Conservation (phyloP, 805 yeast species). For the Myxozyma vanderwaltii region DNA sequence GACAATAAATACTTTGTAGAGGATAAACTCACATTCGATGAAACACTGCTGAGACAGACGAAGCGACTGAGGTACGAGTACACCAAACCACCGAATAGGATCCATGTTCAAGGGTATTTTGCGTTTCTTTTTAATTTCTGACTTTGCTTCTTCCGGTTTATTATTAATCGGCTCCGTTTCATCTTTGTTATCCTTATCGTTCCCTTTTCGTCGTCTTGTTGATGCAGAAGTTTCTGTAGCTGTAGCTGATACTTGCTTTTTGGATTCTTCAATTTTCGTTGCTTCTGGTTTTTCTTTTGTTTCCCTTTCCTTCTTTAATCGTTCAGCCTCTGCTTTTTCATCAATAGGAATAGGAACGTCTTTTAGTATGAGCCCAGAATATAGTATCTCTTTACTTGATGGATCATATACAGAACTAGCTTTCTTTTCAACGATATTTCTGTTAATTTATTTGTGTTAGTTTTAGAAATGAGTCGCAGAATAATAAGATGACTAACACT, state of each 20-base stretch:
- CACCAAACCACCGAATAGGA: constrained; percentile 53
- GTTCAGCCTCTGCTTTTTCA: constrained; percentile 4
- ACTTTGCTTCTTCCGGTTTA: constrained; percentile 5
- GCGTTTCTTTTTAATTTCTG: not conserved
- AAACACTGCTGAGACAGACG: constrained; percentile 48
- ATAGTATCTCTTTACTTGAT: not conserved
- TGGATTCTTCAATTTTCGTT: not conserved
- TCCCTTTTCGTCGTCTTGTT: constrained; percentile 6
- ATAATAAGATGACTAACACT: constrained; percentile 14
- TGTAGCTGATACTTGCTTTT: not conserved
- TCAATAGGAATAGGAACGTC: not conserved
- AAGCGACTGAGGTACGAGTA: constrained; percentile 50
- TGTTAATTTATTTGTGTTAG: not conserved
- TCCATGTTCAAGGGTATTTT: constrained; percentile 35
- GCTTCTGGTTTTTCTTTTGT: not conserved
- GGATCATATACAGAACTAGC: not conserved
- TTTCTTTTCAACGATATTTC: not conserved
- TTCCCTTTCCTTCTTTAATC: not conserved
- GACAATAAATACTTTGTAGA: no score
- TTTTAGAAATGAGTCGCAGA: not conserved
- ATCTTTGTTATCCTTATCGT: not conserved
- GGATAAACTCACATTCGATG: constrained; percentile 29
- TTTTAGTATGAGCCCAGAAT: not conserved
- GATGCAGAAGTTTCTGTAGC: not conserved
- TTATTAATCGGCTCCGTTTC: not conserved